Evolutionary conservation across 352 stramenopile genomes (phyloP).

Genomic region (Pythium myriotylum): DNA sequence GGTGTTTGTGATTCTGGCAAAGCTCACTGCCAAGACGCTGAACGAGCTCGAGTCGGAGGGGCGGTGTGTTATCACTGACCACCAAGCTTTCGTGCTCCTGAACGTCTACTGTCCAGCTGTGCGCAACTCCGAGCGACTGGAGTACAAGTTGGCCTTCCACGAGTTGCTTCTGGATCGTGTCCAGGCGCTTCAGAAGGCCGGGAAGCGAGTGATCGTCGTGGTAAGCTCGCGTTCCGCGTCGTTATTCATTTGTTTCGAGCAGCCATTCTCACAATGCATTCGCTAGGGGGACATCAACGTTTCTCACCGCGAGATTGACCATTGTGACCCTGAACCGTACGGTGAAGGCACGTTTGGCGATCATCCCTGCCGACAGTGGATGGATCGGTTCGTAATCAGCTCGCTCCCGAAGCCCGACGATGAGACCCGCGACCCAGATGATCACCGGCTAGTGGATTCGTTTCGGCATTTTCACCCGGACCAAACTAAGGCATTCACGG

Average conservation of each 20-base stretch:
- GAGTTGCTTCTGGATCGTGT: conserved; percentile 69
- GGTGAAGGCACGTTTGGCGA: conserved; percentile 49
- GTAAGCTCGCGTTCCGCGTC: conserved; percentile 28
- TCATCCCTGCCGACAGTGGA: conserved; percentile 73
- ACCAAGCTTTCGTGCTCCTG: conserved; percentile 86
- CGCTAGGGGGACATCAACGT: conserved; percentile 85
- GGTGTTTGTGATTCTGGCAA: too few species aligned
- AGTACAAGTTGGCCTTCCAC: conserved; percentile 89
- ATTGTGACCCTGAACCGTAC: conserved; percentile 53
- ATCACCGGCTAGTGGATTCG: conserved; percentile 60
- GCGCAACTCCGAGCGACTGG: conserved; percentile 64
- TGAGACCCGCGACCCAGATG: neutral
- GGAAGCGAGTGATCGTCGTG: conserved; percentile 68
- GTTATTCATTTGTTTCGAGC: too few species aligned
- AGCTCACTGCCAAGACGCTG: conserved; percentile 61
- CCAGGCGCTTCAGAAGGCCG: conserved; percentile 40
- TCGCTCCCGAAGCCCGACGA: conserved; percentile 12
- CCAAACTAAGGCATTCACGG: conserved; percentile 78
- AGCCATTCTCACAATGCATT: too few species aligned
- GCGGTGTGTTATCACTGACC: conserved; percentile 86
- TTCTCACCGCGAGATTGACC: conserved; percentile 75
- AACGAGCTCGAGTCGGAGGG: conserved; percentile 78
- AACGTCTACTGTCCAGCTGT: conserved; percentile 90
- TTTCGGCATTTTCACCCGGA: conserved; percentile 83
- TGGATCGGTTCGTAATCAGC: conserved; percentile 47